Evolutionary conservation across 768 basidiomycete genomes (phyloP).

Genomic region (Naganishia onofrii): DNA sequence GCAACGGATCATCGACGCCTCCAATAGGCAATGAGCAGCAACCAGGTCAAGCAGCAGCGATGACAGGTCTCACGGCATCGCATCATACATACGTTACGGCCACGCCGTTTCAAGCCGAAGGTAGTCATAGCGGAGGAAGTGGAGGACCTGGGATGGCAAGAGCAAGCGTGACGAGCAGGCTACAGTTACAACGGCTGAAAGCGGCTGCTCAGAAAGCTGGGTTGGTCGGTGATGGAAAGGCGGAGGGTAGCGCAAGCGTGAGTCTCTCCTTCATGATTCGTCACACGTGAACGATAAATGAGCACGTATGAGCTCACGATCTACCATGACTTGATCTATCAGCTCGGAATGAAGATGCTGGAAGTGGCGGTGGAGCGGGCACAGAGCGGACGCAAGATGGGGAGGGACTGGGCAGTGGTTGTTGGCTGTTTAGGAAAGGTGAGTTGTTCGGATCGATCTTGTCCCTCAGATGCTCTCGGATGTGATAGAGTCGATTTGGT

Average conservation of each 20-base stretch:
- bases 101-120: neutral
- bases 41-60: neutral
- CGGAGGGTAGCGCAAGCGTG: neutral
- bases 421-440: constrained; percentile 38
- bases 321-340: no score
- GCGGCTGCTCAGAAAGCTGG: constrained; percentile 51
- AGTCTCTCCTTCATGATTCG: constrained; percentile 6
- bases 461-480: no score
- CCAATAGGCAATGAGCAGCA: neutral
- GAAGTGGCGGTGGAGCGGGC: constrained; percentile 51
- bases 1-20: neutral
- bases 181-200: constrained; percentile 52
- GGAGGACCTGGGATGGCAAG: constrained; percentile 6
- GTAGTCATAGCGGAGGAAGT: neutral
- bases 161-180: constrained; percentile 40
- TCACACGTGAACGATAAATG: no score
- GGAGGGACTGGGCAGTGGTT: constrained; percentile 39
- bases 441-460: neutral
- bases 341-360: constrained; percentile 50
- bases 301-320: no score
- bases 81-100: constrained; percentile 26
- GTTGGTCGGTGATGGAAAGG: constrained; percentile 23
- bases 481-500: no score
- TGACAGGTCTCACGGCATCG: constrained; percentile 6
- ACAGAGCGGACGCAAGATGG: constrained; percentile 34